These are phyloP conservation scores for Neurospora sp. DNA, from an alignment of 495 filamentous ascomycete genomes.

Conservation along the genomic window DNA sequence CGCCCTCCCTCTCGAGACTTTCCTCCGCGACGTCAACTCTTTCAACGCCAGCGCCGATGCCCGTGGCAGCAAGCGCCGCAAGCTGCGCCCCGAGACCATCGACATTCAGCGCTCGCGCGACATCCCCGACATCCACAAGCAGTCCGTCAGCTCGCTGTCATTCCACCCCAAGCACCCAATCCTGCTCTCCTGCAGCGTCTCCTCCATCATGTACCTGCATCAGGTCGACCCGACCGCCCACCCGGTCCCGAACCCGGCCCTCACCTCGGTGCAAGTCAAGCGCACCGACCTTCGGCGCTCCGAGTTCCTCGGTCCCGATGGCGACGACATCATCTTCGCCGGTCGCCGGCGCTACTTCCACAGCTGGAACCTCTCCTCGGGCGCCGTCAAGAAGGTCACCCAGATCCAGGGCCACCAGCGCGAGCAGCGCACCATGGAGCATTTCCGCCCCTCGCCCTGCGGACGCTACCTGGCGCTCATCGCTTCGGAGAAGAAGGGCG, in stretches of 20 bases:
- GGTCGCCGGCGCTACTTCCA: constrained; percentile 88
- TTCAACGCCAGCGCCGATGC: constrained; percentile 28
- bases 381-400: constrained; percentile 65
- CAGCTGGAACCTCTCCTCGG: constrained; percentile 77
- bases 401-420: constrained; percentile 70
- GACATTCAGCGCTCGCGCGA: constrained; percentile 60
- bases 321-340: constrained; percentile 68
- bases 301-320: constrained; percentile 53
- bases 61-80: constrained; percentile 40
- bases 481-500: constrained; percentile 67
- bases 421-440: constrained; percentile 84
- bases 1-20: constrained; percentile 63
- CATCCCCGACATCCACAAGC: constrained; percentile 45
- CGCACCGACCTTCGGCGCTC: constrained; percentile 71
- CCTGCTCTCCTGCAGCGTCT: constrained; percentile 75
- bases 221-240: constrained; percentile 67
- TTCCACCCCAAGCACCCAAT: constrained; percentile 87
- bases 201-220: constrained; percentile 77
- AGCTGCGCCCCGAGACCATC: constrained; percentile 74
- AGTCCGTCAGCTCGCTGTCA: constrained; percentile 67
- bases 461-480: constrained; percentile 75
- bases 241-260: constrained; percentile 68
- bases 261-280: constrained; percentile 81
- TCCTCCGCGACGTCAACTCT: constrained; percentile 59
- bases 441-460: constrained; percentile 74